phyloP scores from a whole-genome alignment of 148 eudicot species.

The Rhododendron ovatum region DNA sequence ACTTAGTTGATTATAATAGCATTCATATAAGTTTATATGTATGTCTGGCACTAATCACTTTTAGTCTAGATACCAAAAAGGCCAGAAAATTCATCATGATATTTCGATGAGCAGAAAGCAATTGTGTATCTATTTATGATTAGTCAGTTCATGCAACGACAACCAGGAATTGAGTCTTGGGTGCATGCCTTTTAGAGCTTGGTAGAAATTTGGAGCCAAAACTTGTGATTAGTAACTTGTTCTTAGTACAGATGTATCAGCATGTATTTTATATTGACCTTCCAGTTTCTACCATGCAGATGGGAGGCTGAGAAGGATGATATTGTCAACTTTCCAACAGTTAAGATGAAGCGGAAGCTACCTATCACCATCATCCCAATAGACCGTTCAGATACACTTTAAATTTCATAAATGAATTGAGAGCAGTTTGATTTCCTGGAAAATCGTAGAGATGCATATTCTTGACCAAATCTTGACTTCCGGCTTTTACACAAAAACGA shows the following conservation, averaged over 20 bases:
- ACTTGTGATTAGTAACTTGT: neutral
- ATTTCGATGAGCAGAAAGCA: too few relatives aligned
- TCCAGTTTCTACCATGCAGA: constrained; percentile 28
- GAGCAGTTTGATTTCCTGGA: too few relatives aligned
- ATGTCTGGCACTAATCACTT: too few relatives aligned
- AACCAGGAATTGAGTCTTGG: neutral
- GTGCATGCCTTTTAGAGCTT: neutral
- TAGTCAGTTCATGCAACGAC: neutral
- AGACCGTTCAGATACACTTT: neutral
- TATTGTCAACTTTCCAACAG: constrained; percentile 79
- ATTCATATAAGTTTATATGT: neutral
- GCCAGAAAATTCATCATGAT: neutral
- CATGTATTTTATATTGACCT: neutral
- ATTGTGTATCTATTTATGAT: neutral
- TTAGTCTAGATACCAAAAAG: neutral
- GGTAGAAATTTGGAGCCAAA: neutral
- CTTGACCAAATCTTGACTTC: too few relatives aligned
- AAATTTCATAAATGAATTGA: neutral
- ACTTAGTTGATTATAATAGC: neutral
- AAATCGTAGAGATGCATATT: too few relatives aligned
- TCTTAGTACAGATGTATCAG: neutral
- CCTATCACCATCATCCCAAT: constrained; percentile 54
- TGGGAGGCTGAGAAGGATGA: constrained; percentile 84
- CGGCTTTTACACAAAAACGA: too few relatives aligned
- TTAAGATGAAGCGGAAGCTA: constrained; percentile 73